Percentiles rank a stretch among this genome's conserved stretches.
These are phyloP conservation scores for Echeveria elegans DNA, from an alignment of 164 flowering plant species.

Conservation along the genomic window DNA sequence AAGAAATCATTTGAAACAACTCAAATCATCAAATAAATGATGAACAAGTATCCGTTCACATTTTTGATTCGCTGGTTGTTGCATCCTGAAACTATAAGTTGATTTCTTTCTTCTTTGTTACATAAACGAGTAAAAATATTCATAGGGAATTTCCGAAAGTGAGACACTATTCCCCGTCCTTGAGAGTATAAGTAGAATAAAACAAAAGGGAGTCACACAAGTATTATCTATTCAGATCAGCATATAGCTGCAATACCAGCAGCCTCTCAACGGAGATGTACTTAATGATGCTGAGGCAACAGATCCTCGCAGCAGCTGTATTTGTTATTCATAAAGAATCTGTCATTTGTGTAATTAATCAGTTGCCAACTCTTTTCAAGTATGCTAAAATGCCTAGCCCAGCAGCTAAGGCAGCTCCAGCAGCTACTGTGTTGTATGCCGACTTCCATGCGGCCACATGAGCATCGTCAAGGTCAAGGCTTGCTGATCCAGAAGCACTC, in stretches of 20 bases:
- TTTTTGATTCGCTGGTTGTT: too few species aligned
- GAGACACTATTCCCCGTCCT: too few species aligned
- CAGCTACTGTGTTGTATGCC: conserved; percentile 41
- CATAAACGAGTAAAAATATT: too few species aligned
- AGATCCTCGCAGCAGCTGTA: not conserved
- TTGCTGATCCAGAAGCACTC: conserved; percentile 24
- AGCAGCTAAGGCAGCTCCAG: conserved; percentile 36
- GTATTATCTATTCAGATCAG: too few species aligned
- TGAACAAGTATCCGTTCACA: too few species aligned
- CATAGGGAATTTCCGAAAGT: too few species aligned
- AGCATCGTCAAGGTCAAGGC: conserved; percentile 48
- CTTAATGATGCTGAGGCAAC: not conserved
- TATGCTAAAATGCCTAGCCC: conserved; percentile 38
- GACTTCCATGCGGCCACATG: conserved; percentile 53
- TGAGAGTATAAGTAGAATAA: too few species aligned
- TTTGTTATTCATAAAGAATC: not conserved
- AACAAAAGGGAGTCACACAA: too few species aligned
- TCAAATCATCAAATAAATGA: not conserved
- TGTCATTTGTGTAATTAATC: conserved; percentile 7
- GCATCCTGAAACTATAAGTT: too few species aligned
- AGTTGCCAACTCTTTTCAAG: conserved; percentile 46
- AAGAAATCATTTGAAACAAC: conserved; percentile 50
- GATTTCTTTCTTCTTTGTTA: too few species aligned
- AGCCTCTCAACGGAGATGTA: not conserved
- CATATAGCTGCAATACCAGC: not conserved